Percentiles rank a stretch among this genome's conserved stretches.
phyloP scores from a whole-genome alignment of 306 rosid species.

The Quercus suber region DNA sequence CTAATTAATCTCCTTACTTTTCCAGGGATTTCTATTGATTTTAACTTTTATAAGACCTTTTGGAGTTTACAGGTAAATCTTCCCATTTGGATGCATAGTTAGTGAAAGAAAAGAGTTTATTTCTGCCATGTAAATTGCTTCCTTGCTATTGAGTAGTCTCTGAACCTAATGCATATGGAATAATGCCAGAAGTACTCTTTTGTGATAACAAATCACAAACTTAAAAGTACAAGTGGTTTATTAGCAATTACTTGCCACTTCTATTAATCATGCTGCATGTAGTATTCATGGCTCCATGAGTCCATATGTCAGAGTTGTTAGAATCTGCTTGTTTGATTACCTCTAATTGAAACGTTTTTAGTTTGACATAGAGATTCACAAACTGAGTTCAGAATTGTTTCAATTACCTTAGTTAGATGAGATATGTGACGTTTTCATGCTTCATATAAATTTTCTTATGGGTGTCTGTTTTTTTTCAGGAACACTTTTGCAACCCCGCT shows the following conservation, averaged over 20 bases:
- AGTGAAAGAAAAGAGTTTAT: conserved; percentile 1
- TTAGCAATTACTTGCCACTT: not conserved
- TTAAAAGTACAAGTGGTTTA: not conserved
- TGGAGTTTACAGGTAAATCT: conserved; percentile 90
- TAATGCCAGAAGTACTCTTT: not conserved
- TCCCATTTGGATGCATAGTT: conserved; percentile 18
- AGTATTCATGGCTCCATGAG: not conserved
- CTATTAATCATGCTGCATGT: not conserved
- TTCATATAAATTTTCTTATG: conserved; percentile 2
- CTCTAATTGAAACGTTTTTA: not conserved
- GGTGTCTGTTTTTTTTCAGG: conserved; percentile 49
- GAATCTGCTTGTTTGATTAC: not conserved
- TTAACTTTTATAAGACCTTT: conserved; percentile 94
- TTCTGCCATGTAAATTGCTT: conserved; percentile 8
- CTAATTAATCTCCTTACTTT: conserved; percentile 22
- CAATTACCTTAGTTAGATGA: not conserved
- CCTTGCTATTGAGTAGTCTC: conserved; percentile 4
- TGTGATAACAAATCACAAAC: not conserved
- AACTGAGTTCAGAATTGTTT: not conserved
- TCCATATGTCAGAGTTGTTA: not conserved
- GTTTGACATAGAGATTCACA: not conserved
- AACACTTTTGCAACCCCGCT: conserved; percentile 79
- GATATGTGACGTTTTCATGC: not conserved
- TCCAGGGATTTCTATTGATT: conserved; percentile 93
- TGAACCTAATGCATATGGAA: conserved; percentile 2